Evolutionary conservation across 2,329 filamentous ascomycete species (phyloP), one percentile per base, ranked within the genome.

Genomic region (Cryphonectria japonica): DNA sequence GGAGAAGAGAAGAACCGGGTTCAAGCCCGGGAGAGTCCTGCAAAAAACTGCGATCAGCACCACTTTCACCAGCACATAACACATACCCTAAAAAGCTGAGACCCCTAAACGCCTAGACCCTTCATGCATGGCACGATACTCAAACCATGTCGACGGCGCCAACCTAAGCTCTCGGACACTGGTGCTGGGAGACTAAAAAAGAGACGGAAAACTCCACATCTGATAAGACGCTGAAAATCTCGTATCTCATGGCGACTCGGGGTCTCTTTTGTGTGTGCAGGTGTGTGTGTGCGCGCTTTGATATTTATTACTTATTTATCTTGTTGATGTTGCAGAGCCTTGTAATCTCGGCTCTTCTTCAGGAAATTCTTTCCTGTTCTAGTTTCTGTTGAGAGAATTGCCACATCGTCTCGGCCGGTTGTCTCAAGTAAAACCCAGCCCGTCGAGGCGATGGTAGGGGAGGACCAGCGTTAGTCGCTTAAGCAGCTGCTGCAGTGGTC

Each of bases 341-440:
- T 50, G 22, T n/a, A 50, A 50, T n/a, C 22, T 50, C 46, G 46
- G 46, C 46, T 50, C 22, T 50, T n/a, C 16, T 39, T 1, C 11
- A 13, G 22, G 19, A 5, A 19, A 46, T 46, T 19, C 7, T 46
- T 2, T 1, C 8, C 7, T 50, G 1, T n/a, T 50, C 16, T 41
- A 3, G 65, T 68, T 71, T 52, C 41, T 70, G 69, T 71, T 71
- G 69, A 46, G 69, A 26, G 22, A 64, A 65, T 71, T 57, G 69
- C 69, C 69, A 68, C 66, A 22, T 46, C 6, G 65, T 46, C 2
- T 19, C 19, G 16, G 8, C 19, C 46, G 13, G 41, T 43, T 5
- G 46, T 54, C 57, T 66, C 41, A 66, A 29, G 19, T 66, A 29
- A 37, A 37, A 43, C 41, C 11, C 41, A 43, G 41, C 34, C 34